Conservation (phyloP, 768 basidiomycete species). For the Imleria badia region DNA sequence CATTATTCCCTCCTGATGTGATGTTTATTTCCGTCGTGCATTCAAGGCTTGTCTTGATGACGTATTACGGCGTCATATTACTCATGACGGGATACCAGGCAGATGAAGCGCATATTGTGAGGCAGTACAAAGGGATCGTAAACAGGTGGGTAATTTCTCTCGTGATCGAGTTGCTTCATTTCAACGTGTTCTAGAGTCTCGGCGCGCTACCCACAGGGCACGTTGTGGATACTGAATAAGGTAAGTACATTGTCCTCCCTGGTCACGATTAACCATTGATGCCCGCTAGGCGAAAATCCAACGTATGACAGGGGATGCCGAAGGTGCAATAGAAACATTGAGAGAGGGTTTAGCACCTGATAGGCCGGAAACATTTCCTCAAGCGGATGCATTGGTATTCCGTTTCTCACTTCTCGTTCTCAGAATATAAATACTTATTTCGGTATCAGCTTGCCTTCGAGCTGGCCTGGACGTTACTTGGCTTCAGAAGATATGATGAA, state of each 20-base stretch:
- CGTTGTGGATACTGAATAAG: conserved; percentile 72
- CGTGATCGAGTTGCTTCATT: background rate
- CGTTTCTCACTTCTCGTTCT: background rate
- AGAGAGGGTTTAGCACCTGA: conserved; percentile 55
- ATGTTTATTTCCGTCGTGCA: background rate
- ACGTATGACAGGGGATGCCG: conserved; percentile 66
- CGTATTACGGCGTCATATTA: conserved; percentile 71
- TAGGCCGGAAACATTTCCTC: conserved; percentile 55
- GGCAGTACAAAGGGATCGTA: conserved; percentile 63
- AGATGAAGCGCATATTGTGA: conserved; percentile 61
- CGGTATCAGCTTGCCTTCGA: conserved; percentile 67
- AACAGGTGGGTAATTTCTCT: conserved; percentile 46
- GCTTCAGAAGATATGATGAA: conserved; percentile 63
- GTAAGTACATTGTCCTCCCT: conserved; percentile 32
- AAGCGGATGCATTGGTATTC: conserved; percentile 68
- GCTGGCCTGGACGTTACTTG: conserved; percentile 72
- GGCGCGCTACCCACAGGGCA: conserved; percentile 59
- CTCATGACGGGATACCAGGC: conserved; percentile 75
- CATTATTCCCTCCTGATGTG: background rate
- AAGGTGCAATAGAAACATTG: conserved; percentile 64
- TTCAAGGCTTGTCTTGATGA: conserved; percentile 71
- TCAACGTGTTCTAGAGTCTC: conserved; percentile 42
- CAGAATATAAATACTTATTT: background rate
- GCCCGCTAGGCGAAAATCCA: conserved; percentile 61
- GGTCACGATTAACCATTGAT: background rate